Percentiles rank a stretch among this genome's conserved stretches.
Evolutionary conservation across 164 flowering plant genomes (phyloP).

Genomic region (Vitis amurensis): DNA sequence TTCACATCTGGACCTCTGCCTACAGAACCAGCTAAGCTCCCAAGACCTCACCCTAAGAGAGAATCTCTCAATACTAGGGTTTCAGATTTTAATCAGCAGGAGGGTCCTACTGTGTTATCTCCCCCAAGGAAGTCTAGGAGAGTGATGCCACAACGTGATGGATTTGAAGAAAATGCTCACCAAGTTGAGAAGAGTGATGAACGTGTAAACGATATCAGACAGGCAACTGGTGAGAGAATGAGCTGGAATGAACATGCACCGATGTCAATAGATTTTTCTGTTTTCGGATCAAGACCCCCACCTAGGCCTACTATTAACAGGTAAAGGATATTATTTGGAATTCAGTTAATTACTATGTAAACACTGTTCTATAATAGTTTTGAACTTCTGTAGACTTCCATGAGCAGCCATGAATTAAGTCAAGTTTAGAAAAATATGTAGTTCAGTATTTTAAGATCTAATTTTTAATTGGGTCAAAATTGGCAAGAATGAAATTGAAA

Average conservation of each 20-base stretch:
- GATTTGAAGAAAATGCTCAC: constrained; percentile 43
- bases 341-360: too few species aligned
- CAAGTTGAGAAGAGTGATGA: constrained; percentile 45
- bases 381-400: too few species aligned
- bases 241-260: constrained; percentile 62
- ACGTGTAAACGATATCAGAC: constrained; percentile 40
- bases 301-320: constrained; percentile 87
- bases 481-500: too few species aligned
- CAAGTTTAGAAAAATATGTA: too few species aligned
- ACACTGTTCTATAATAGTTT: not conserved
- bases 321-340: constrained; percentile 31
- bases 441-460: too few species aligned
- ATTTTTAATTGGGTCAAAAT: too few species aligned
- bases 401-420: too few species aligned
- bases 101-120: constrained; percentile 82
- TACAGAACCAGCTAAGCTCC: constrained; percentile 79
- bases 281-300: constrained; percentile 64
- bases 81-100: constrained; percentile 52
- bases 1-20: constrained; percentile 86
- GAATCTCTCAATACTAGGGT: constrained; percentile 51
- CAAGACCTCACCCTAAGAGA: constrained; percentile 81
- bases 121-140: constrained; percentile 89
- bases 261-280: constrained; percentile 77
- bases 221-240: constrained; percentile 35
- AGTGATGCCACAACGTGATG: constrained; percentile 75